Evolutionary conservation across 169 alveolate genomes (phyloP), one percentile per base, ranked within the genome.

Genomic region (Plasmodium knowlesi): DNA sequence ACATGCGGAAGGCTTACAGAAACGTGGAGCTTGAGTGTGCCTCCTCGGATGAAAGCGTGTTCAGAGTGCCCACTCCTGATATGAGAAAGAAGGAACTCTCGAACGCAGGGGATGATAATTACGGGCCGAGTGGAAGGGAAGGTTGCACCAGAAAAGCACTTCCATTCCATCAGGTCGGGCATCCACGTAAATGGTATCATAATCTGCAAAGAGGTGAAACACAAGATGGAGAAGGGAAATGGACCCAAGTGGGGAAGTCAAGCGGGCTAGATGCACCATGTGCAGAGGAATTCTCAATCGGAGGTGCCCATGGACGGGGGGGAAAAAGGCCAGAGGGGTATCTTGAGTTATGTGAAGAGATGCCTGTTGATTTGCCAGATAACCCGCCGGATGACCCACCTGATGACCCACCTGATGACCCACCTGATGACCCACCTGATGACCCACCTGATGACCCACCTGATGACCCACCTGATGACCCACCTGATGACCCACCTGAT

Each of bases 1-100:
- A 89, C 50, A 19, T 89, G 30, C 82, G 82, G 9, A 61, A 80
- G 37, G 89, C 83, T 1, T 79, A 89, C 53, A 46, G 82, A 37
- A 71, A 78, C 6, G 41, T 88, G 30, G 46, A 84, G 12, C 1
- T 22, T 19, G 43, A 76, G 16, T 57, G 22, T 41, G 10, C 78
- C 53, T 22, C 41, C 30, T 16, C 19, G 3, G n/a, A 6, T 74
- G 83, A 10, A 25, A 8, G 3, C 0, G 25, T 74, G 12, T 25
- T 32, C 57, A 4, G 22, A 16, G 43, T 32, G 46, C 32, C 14
- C 10, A 32, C 57, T 12, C n/a, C 28, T 10, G 43, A 74, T 14
- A 6, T 5, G 37, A 30, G 25, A 32, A 73, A 73, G 37, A 16
- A 39, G 39, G 71, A 83, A 1, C 28, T 14, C 53, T 6, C 25